Percentiles rank a stretch among this genome's conserved stretches.
Conservation (phyloP, 441 rosid species). For the Bruguiera hainesii region DNA sequence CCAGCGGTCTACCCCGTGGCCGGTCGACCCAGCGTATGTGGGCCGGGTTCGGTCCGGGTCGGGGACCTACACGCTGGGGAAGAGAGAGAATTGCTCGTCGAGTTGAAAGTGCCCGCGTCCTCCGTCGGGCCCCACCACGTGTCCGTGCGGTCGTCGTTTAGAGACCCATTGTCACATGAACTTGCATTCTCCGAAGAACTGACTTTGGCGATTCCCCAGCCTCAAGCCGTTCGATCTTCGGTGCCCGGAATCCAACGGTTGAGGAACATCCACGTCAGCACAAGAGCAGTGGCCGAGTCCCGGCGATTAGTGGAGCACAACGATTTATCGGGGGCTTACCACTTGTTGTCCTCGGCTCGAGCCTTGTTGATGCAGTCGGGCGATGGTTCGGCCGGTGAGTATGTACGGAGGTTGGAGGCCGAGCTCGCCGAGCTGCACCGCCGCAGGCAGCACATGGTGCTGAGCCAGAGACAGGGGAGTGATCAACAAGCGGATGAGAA, state of each 20-base stretch:
- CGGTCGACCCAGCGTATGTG: slow-evolving; percentile 44
- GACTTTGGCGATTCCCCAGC: slow-evolving; percentile 41
- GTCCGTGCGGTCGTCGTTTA: slow-evolving; percentile 58
- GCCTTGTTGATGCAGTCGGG: slow-evolving; percentile 49
- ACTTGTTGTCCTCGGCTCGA: slow-evolving; percentile 68
- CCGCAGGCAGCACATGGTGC: slow-evolving; percentile 26
- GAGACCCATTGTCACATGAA: slow-evolving; percentile 51
- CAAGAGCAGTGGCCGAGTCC: slow-evolving; percentile 69
- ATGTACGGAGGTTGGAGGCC: slow-evolving; percentile 52
- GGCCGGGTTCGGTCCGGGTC: slow-evolving; percentile 44
- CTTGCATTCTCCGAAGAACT: slow-evolving; percentile 41
- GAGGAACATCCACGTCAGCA: slow-evolving; percentile 65
- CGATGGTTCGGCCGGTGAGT: slow-evolving; percentile 37
- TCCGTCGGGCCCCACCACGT: slow-evolving; percentile 41
- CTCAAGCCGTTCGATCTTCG: slow-evolving; percentile 46
- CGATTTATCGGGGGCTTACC: slow-evolving; percentile 58
- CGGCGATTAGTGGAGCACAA: slow-evolving; percentile 53
- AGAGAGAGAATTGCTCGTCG: slow-evolving; percentile 68
- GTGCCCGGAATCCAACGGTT: slow-evolving; percentile 51
- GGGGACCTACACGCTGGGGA: slow-evolving; percentile 76
- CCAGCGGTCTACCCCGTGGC: slow-evolving; percentile 51
- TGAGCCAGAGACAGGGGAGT: slow-evolving; percentile 23
- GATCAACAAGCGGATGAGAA: slow-evolving; percentile 34
- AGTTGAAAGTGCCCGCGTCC: slow-evolving; percentile 49
- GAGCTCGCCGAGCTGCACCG: slow-evolving; percentile 62